Percentiles rank a stretch among this genome's conserved stretches.
phyloP scores from a whole-genome alignment of 108 stramenopile species.

The Nitzschia sp. region DNA sequence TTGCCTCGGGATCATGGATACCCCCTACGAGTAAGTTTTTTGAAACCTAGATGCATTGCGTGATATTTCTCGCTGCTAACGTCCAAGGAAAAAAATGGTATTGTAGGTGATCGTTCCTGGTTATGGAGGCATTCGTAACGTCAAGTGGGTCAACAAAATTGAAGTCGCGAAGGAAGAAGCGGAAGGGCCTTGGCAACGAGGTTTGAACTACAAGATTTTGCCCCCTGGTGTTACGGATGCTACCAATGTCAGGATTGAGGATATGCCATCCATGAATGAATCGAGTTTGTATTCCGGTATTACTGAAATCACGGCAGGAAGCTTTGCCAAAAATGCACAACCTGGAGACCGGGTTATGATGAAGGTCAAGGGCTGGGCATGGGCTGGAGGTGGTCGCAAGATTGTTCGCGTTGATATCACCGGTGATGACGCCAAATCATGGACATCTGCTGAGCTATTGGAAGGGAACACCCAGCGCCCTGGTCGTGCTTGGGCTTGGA shows the following conservation, averaged over 20 bases:
- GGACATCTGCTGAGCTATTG: conserved; percentile 59
- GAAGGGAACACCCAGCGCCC: conserved; percentile 67
- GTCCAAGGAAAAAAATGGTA: background rate
- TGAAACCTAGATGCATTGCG: background rate
- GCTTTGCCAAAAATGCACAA: conserved; percentile 19
- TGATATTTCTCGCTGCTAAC: background rate
- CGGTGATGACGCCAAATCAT: conserved; percentile 68
- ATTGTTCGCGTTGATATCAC: conserved; percentile 84
- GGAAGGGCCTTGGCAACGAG: conserved; percentile 79
- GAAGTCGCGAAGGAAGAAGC: conserved; percentile 64
- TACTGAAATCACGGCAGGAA: conserved; percentile 43
- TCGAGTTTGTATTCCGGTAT: conserved; percentile 78
- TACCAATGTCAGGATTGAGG: conserved; percentile 50
- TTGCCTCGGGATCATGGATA: conserved; percentile 94
- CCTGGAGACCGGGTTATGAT: conserved; percentile 67
- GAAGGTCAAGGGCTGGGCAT: conserved; percentile 77
- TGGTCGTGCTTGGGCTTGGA: conserved; percentile 85
- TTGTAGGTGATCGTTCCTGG: conserved; percentile 90
- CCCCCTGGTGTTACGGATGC: conserved; percentile 79
- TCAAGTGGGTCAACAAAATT: conserved; percentile 80
- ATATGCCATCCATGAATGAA: conserved; percentile 77
- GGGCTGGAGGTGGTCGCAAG: conserved; percentile 84
- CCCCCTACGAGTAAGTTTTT: conserved; percentile 70
- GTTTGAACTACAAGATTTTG: conserved; percentile 84
- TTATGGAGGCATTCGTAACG: conserved; percentile 78